phyloP scores from a whole-genome alignment of 768 basidiomycete species.

The Sarcodon aspratus region DNA sequence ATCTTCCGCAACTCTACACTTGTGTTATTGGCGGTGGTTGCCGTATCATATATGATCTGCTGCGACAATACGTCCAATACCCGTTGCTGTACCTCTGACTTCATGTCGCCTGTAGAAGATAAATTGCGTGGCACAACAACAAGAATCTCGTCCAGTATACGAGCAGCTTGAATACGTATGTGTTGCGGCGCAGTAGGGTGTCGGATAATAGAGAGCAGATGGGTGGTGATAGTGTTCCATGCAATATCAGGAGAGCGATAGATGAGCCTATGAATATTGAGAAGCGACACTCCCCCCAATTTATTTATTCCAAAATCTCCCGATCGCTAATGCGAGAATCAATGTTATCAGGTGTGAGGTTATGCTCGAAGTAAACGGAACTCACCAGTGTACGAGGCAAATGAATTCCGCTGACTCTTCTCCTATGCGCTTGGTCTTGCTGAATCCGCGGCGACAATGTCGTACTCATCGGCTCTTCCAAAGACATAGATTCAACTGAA shows the following conservation, averaged over 20 bases:
- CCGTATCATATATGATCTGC: conserved; percentile 47
- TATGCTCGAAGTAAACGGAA: conserved; percentile 4
- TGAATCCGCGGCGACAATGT: conserved; percentile 27
- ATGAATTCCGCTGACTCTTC: conserved; percentile 83
- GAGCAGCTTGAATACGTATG: conserved; percentile 84
- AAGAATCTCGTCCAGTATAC: conserved; percentile 77
- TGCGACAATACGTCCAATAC: conserved; percentile 78
- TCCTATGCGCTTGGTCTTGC: conserved; percentile 37
- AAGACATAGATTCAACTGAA: conserved; percentile 23
- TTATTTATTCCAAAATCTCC: conserved; percentile 93
- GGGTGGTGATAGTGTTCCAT: conserved; percentile 73
- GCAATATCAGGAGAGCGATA: conserved; percentile 74
- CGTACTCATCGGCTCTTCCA: conserved; percentile 24
- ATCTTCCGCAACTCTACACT: conserved; percentile 71
- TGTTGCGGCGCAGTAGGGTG: conserved; percentile 56
- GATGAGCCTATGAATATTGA: conserved; percentile 84
- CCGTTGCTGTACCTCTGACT: conserved; percentile 64
- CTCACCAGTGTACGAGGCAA: conserved; percentile 68
- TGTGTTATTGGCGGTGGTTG: conserved; percentile 32
- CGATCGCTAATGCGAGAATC: conserved; percentile 40
- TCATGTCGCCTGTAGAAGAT: conserved; percentile 45
- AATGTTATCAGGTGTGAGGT: background rate
- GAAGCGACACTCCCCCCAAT: conserved; percentile 63
- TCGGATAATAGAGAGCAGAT: conserved; percentile 70
- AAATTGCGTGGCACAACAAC: conserved; percentile 66